A percentile compares a stretch with the other conserved stretches of the same genome.
These are phyloP conservation scores for Chytriomyces hyalinus DNA, from an alignment of 192 early-diverging fungal genomes.

Conservation along the genomic window DNA sequence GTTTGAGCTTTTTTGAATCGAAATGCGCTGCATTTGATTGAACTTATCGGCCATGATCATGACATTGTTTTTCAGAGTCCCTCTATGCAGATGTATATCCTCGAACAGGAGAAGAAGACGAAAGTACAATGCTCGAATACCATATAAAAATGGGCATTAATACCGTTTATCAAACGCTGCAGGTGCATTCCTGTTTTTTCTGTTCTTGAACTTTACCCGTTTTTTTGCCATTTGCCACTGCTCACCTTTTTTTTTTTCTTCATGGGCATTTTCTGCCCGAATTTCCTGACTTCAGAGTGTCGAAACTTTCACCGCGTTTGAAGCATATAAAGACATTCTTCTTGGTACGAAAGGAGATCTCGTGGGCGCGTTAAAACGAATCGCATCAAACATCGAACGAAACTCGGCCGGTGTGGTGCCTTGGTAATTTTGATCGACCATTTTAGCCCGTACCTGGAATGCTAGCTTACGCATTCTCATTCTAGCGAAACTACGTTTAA, in stretches of 20 bases:
- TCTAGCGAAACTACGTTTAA: slow-evolving; percentile 11
- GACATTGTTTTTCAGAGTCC: slow-evolving; percentile 1
- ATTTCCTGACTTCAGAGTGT: background rate
- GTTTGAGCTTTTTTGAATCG: background rate
- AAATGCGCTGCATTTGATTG: background rate
- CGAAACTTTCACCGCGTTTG: slow-evolving; percentile 26
- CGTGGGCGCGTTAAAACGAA: slow-evolving; percentile 13
- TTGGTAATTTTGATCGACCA: background rate
- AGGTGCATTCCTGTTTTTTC: no score
- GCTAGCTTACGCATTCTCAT: background rate
- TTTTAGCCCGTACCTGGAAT: background rate
- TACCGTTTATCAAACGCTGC: background rate
- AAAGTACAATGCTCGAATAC: slow-evolving; percentile 11
- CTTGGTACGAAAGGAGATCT: slow-evolving; percentile 5
- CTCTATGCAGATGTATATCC: slow-evolving; percentile 24
- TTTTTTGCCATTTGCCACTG: background rate
- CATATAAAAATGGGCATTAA: background rate
- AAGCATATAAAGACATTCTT: slow-evolving; percentile 24
- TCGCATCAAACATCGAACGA: slow-evolving; percentile 4
- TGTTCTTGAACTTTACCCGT: background rate
- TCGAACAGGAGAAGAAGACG: slow-evolving; percentile 13
- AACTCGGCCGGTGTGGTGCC: background rate
- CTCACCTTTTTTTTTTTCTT: background rate
- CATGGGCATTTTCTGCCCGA: no score
- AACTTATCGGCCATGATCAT: no score